phyloP scores from a whole-genome alignment of 2,329 filamentous ascomycete species.

The Lomentospora prolificans region DNA sequence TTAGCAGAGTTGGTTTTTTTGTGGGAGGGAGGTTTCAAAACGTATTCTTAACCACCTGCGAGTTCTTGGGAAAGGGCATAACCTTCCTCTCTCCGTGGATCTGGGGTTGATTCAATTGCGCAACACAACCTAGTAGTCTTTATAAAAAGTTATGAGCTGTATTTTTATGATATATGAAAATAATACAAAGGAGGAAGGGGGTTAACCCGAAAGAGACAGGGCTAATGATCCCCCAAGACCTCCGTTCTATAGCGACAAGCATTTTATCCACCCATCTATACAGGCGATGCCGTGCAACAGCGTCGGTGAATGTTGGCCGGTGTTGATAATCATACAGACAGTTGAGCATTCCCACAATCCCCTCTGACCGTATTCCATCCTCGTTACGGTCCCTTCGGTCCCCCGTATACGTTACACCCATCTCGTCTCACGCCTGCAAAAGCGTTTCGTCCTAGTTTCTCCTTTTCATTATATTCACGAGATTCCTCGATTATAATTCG shows the following conservation, averaged over 20 bases:
- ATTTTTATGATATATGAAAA: neutral
- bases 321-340: slow-evolving; percentile 5
- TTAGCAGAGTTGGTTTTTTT: too few relatives aligned
- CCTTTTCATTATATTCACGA: slow-evolving; percentile 3
- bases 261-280: neutral
- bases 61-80: too few relatives aligned
- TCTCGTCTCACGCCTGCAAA: too few relatives aligned
- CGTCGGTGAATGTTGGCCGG: slow-evolving; percentile 10
- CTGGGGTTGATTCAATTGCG: too few relatives aligned
- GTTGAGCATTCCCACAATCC: neutral
- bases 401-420: slow-evolving; percentile 1
- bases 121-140: too few relatives aligned
- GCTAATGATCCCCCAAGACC: too few relatives aligned
- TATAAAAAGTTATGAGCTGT: neutral
- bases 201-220: neutral
- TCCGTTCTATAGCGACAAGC: neutral
- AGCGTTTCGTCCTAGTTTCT: too few relatives aligned
- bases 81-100: too few relatives aligned
- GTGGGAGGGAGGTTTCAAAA: too few relatives aligned
- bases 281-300: neutral
- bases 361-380: neutral
- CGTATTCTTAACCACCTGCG: too few relatives aligned
- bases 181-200: neutral
- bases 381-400: slow-evolving; percentile 1
- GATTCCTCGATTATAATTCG: slow-evolving; percentile 29